Evolutionary conservation across 2,329 filamentous ascomycete genomes (phyloP).

Genomic region (Raffaelea arxii): DNA sequence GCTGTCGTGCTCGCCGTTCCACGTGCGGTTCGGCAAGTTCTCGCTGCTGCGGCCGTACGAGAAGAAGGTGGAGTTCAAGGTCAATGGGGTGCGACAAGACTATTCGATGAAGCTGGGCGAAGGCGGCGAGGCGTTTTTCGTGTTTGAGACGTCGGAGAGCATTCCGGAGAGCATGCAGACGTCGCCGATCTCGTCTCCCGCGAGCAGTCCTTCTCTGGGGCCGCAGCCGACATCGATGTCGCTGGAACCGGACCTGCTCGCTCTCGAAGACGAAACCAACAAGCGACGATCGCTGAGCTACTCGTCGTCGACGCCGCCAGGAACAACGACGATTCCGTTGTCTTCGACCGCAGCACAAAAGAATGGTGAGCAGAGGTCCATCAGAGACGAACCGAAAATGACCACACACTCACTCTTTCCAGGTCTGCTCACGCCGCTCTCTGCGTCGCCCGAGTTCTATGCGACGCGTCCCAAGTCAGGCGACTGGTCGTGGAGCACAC

Average conservation of each 20-base stretch:
- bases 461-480: slow-evolving; percentile 36
- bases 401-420: not conserved
- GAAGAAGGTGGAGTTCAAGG: slow-evolving; percentile 97
- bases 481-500: slow-evolving; percentile 37
- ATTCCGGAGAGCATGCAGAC: slow-evolving; percentile 94
- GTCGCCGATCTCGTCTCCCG: slow-evolving; percentile 83
- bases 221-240: slow-evolving; percentile 28
- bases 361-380: slow-evolving; percentile 19
- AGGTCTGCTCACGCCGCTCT: slow-evolving; percentile 44
- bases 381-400: not conserved
- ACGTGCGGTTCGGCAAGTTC: slow-evolving; percentile 98
- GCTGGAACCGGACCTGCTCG: slow-evolving; percentile 61
- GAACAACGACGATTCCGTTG: slow-evolving; percentile 25
- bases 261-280: slow-evolving; percentile 43
- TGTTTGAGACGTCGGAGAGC: slow-evolving; percentile 87
- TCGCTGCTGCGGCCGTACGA: slow-evolving; percentile 88
- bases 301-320: slow-evolving; percentile 28
- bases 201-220: slow-evolving; percentile 66
- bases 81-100: slow-evolving; percentile 85
- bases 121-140: slow-evolving; percentile 95
- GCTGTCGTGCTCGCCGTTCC: slow-evolving; percentile 89
- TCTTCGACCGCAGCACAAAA: slow-evolving; percentile 22
- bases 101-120: slow-evolving; percentile 98
- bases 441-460: slow-evolving; percentile 41
- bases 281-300: slow-evolving; percentile 28